phyloP scores from a whole-genome alignment of 768 basidiomycete species.

The Collybia nuda region DNA sequence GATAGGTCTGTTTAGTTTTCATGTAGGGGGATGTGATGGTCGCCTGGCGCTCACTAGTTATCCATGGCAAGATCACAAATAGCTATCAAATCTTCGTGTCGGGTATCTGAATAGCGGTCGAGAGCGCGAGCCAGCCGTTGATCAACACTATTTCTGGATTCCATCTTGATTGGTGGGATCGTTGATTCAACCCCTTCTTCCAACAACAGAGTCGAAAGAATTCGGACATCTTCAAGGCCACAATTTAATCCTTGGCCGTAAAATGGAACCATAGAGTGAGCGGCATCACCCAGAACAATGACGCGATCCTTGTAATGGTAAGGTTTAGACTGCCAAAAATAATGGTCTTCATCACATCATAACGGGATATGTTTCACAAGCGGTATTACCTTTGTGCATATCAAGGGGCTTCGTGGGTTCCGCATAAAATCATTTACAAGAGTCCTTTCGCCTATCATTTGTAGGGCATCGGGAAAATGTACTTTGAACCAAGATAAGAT shows the following conservation, averaged over 20 bases:
- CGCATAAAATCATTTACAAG: slow-evolving; percentile 75
- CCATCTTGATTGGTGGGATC: slow-evolving; percentile 27
- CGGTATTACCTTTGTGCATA: slow-evolving; percentile 82
- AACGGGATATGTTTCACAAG: slow-evolving; percentile 19
- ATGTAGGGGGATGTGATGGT: slow-evolving; percentile 2
- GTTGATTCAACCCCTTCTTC: slow-evolving; percentile 64
- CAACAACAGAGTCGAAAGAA: slow-evolving; percentile 74
- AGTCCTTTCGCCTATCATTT: slow-evolving; percentile 77
- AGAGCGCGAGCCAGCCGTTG: slow-evolving; percentile 64
- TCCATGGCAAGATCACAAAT: slow-evolving; percentile 93
- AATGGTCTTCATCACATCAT: slow-evolving; percentile 21
- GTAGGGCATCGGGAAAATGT: slow-evolving; percentile 88
- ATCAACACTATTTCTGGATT: slow-evolving; percentile 43
- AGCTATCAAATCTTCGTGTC: slow-evolving; percentile 87
- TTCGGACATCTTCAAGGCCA: slow-evolving; percentile 94
- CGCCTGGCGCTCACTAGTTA: slow-evolving; percentile 77
- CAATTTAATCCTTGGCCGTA: slow-evolving; percentile 98
- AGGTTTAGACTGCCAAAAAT: slow-evolving; percentile 62
- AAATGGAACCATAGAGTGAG: slow-evolving; percentile 99
- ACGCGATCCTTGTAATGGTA: slow-evolving; percentile 90
- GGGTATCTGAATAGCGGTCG: slow-evolving; percentile 72
- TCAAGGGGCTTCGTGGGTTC: slow-evolving; percentile 88
- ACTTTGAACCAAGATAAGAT: slow-evolving; percentile 75
- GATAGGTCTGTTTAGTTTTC: slow-evolving; percentile 14
- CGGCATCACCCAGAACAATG: slow-evolving; percentile 90